Evolutionary conservation across 2,329 filamentous ascomycete species (phyloP).

Genomic region (Cercospora sojina): DNA sequence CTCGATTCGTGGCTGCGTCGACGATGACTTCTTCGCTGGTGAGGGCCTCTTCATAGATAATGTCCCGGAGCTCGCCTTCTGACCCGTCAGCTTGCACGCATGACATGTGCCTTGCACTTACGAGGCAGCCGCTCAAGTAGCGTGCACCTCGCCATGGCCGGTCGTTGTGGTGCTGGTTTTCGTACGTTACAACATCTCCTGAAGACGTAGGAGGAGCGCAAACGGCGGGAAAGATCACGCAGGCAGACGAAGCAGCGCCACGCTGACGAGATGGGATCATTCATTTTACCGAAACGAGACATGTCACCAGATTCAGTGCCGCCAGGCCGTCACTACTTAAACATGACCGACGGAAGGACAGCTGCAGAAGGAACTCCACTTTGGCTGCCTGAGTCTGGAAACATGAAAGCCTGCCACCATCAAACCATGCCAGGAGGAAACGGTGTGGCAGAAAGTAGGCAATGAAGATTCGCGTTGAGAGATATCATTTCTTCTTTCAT

Average conservation of each 20-base stretch:
- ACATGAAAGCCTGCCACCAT: not conserved
- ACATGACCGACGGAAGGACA: conserved; percentile 7
- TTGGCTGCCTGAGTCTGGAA: conserved; percentile 3
- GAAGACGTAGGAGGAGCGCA: not conserved
- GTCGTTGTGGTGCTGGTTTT: not conserved
- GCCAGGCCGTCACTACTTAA: conserved; percentile 2
- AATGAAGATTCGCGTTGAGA: not conserved
- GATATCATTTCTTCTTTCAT: not conserved
- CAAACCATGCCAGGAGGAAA: not conserved
- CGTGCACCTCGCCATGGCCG: conserved; percentile 10
- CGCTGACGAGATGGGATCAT: not conserved
- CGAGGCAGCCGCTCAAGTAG: conserved; percentile 16
- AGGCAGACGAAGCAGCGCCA: not conserved
- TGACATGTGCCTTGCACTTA: not conserved
- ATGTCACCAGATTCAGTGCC: conserved; percentile 4
- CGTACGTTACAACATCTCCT: not conserved
- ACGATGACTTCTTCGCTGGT: not conserved
- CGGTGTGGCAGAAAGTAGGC: not conserved
- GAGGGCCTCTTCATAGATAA: conserved; percentile 15
- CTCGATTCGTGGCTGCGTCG: not conserved
- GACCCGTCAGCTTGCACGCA: not conserved
- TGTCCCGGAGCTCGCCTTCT: conserved; percentile 12
- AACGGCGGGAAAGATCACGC: not conserved
- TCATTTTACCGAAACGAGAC: conserved; percentile 11
- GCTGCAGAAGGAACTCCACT: conserved; percentile 11